Evolutionary conservation across 768 basidiomycete genomes (phyloP).

Genomic region (Suillus luteus): DNA sequence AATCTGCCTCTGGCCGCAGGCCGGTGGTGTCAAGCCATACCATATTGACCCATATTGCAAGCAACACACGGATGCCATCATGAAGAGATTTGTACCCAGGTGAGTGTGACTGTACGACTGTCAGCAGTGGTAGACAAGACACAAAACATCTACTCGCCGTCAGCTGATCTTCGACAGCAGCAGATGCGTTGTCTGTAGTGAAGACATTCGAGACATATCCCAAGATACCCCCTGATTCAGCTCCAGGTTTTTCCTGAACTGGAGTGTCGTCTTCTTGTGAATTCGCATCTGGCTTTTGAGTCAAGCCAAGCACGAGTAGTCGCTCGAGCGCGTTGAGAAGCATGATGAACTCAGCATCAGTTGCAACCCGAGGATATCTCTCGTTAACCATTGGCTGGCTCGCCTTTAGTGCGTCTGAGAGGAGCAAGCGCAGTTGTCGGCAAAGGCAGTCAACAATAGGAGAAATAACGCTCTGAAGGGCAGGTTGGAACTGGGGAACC

Average conservation of each 20-base stretch:
- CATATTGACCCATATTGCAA: conserved; percentile 70
- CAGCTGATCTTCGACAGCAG: conserved; percentile 53
- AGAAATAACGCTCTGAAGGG: conserved; percentile 62
- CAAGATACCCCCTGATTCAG: conserved; percentile 68
- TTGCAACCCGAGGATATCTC: conserved; percentile 53
- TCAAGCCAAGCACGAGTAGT: conserved; percentile 71
- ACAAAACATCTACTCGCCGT: conserved; percentile 44
- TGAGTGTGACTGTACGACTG: conserved; percentile 52
- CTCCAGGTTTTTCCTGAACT: conserved; percentile 50
- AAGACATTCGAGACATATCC: conserved; percentile 94
- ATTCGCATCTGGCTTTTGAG: conserved; percentile 52
- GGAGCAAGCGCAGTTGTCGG: conserved; percentile 58
- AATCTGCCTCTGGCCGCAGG: conserved; percentile 64
- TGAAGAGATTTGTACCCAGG: conserved; percentile 76
- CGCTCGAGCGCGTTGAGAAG: conserved; percentile 84
- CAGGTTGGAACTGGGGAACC: conserved; percentile 79
- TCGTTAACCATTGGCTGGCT: conserved; percentile 39
- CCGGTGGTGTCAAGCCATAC: conserved; percentile 47
- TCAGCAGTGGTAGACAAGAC: conserved; percentile 8
- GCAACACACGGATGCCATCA: conserved; percentile 79
- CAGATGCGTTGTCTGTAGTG: conserved; percentile 60
- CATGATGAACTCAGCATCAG: conserved; percentile 84
- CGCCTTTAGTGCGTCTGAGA: conserved; percentile 56
- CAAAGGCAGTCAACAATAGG: conserved; percentile 83
- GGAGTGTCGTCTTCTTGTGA: conserved; percentile 58